Conservation (phyloP, 306 rosid genomes). For the Castanea crenata region DNA sequence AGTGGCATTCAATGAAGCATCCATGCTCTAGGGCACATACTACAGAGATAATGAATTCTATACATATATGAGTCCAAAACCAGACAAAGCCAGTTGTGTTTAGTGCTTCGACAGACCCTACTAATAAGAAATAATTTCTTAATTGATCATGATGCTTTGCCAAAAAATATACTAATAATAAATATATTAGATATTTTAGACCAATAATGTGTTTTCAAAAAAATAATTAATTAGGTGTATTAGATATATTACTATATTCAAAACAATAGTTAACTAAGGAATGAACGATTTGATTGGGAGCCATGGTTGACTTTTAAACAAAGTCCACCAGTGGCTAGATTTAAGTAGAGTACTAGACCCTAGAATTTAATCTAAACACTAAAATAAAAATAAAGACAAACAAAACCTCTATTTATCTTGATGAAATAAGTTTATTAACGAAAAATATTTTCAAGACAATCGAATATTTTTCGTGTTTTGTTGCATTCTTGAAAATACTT, state of each 20-base stretch:
- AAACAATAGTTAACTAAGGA: not conserved
- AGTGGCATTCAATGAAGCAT: constrained; percentile 13
- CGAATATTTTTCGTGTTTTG: too few species aligned
- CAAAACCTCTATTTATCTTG: not conserved
- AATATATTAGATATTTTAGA: not conserved
- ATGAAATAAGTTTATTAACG: too few species aligned
- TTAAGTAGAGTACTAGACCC: not conserved
- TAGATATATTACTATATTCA: not conserved
- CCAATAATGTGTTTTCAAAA: too few species aligned
- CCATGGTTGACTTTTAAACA: not conserved
- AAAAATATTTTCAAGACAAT: too few species aligned
- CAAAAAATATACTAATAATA: not conserved
- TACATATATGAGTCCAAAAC: constrained; percentile 1
- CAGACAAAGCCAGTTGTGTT: constrained; percentile 28
- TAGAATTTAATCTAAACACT: not conserved
- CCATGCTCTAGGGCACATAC: not conserved
- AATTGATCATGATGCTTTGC: not conserved
- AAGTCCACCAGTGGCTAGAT: not conserved
- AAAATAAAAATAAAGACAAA: constrained; percentile 9
- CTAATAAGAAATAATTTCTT: not conserved
- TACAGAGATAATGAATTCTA: not conserved
- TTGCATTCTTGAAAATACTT: too few species aligned
- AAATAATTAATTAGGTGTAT: not conserved
- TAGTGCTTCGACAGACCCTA: constrained; percentile 19
- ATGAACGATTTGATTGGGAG: not conserved